These are phyloP conservation scores for Recurvomyces mirabilis DNA, from an alignment of 495 filamentous ascomycete genomes.

Conservation along the genomic window DNA sequence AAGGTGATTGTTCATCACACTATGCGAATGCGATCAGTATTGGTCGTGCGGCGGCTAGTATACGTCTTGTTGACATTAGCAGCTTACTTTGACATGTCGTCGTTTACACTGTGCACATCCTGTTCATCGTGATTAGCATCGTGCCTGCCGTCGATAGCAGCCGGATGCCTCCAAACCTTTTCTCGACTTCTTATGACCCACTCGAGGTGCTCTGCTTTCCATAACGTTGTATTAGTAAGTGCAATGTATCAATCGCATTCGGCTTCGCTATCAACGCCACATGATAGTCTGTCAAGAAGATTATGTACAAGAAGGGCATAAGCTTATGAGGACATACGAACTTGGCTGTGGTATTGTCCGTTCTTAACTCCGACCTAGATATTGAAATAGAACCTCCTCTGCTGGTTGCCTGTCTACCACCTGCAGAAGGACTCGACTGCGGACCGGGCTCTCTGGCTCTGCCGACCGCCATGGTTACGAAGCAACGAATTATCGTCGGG, in stretches of 20 bases:
- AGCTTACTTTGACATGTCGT: constrained; percentile 18
- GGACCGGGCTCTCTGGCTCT: constrained; percentile 4
- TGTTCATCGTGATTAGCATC: neutral
- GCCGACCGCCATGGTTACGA: constrained; percentile 3
- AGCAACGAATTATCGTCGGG: too few species aligned
- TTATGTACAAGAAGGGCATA: too few species aligned
- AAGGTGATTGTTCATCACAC: constrained; percentile 18
- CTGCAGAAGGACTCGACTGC: neutral
- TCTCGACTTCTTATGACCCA: constrained; percentile 21
- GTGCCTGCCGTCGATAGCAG: neutral
- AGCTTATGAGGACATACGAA: constrained; percentile 9
- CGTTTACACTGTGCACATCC: constrained; percentile 19
- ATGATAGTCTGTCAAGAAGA: too few species aligned
- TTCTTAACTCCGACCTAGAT: neutral
- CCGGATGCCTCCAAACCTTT: constrained; percentile 3
- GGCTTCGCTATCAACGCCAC: constrained; percentile 4
- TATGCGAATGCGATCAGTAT: constrained; percentile 8
- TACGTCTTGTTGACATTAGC: neutral
- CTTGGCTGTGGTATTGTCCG: constrained; percentile 4
- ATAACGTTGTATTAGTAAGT: constrained; percentile 1
- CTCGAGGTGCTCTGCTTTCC: constrained; percentile 17
- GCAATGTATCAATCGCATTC: neutral
- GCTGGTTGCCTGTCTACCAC: neutral
- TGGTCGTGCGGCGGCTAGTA: neutral
- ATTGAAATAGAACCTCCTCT: too few species aligned